phyloP scores from a whole-genome alignment of 2,329 filamentous ascomycete species.

The Hymenoscyphus fructigenus region DNA sequence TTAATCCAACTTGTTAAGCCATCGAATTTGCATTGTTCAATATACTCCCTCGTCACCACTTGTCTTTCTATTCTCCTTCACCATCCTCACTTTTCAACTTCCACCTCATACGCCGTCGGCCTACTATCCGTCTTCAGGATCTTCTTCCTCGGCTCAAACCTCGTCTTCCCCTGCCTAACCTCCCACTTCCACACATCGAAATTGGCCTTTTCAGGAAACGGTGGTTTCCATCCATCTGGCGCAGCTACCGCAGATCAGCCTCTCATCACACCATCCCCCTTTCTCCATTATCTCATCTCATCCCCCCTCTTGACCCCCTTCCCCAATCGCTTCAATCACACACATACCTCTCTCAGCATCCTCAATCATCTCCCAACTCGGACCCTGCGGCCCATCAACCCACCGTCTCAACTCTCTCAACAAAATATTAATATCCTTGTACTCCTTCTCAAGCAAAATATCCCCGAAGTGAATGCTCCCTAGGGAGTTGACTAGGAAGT shows the following conservation, averaged over 20 bases:
- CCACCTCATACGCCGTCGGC: not conserved
- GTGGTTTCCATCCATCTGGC: not conserved
- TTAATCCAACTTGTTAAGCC: not conserved
- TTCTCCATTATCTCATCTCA: not conserved
- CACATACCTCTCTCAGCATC: slow-evolving; percentile 5
- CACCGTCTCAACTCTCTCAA: not conserved
- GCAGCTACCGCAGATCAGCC: not conserved
- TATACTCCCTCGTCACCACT: not conserved
- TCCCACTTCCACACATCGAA: slow-evolving; percentile 1
- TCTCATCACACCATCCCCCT: not conserved
- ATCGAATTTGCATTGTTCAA: not conserved
- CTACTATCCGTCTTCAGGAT: not conserved
- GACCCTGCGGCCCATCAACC: slow-evolving; percentile 6
- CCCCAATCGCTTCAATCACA: not conserved
- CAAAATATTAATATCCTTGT: not conserved
- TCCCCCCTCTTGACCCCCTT: too few relatives aligned
- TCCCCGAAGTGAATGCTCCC: not conserved
- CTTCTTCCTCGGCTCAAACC: not conserved
- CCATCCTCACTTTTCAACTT: not conserved
- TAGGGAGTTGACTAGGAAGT: not conserved
- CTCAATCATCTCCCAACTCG: slow-evolving; percentile 5
- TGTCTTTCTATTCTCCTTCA: not conserved
- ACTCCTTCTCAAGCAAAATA: not conserved
- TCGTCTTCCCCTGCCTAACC: not conserved
- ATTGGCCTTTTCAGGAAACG: not conserved